Percentiles rank a stretch among this genome's conserved stretches.
These are phyloP conservation scores for bread wheat (Triticum aestivum) DNA, from an alignment of 176 grass and related monocot species.

Conservation along the genomic window DNA sequence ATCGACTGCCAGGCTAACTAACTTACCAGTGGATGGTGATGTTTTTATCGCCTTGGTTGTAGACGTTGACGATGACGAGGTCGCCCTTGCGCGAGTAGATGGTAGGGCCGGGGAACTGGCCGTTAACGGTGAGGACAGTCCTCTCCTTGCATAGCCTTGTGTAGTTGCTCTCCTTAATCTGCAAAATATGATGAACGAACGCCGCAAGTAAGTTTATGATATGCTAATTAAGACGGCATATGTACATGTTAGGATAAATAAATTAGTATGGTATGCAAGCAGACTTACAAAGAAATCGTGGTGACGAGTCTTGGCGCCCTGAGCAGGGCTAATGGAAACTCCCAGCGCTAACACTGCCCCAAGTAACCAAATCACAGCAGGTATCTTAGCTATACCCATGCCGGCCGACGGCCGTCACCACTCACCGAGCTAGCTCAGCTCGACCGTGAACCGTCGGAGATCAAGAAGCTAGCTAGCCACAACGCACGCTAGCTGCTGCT, in stretches of 20 bases:
- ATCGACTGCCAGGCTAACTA: too few relatives aligned
- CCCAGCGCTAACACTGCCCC: conserved; percentile 20
- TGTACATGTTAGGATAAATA: too few relatives aligned
- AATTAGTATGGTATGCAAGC: neutral
- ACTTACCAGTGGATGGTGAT: conserved; percentile 50
- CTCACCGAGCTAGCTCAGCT: neutral
- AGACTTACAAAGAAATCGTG: conserved; percentile 41
- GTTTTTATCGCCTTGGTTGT: conserved; percentile 22
- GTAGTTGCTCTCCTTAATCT: conserved; percentile 53
- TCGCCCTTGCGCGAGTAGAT: conserved; percentile 51
- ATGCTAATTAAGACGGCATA: too few relatives aligned
- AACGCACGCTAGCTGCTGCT: neutral
- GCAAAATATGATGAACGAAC: too few relatives aligned
- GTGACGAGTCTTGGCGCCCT: neutral
- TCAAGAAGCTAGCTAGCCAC: neutral
- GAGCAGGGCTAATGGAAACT: conserved; percentile 18
- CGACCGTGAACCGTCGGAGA: neutral
- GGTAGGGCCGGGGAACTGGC: conserved; percentile 59
- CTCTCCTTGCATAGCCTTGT: conserved; percentile 54
- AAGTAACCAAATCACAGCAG: conserved; percentile 28
- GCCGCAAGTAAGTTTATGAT: too few relatives aligned
- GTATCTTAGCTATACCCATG: conserved; percentile 19
- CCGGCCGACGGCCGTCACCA: neutral
- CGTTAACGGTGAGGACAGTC: conserved; percentile 57
- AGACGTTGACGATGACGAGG: conserved; percentile 47